Conservation (phyloP, 2,329 filamentous ascomycete species). For the Cephalotrichum gorgonifer region DNA sequence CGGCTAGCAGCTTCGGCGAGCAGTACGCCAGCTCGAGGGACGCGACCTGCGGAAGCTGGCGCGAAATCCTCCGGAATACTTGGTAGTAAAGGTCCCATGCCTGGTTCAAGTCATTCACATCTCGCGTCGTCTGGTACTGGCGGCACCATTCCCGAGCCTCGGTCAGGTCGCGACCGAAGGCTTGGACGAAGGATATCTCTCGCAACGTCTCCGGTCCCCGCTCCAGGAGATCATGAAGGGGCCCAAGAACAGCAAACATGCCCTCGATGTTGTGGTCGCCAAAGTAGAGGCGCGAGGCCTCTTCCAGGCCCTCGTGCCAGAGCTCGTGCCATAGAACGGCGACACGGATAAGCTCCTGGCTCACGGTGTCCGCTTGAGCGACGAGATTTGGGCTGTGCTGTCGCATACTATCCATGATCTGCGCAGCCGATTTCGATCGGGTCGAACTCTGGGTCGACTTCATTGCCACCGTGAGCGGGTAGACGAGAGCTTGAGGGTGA, state of each 20-base stretch:
- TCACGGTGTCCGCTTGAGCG: slow-evolving; percentile 90
- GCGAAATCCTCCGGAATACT: slow-evolving; percentile 89
- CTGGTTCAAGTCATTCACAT: slow-evolving; percentile 91
- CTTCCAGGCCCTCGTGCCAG: slow-evolving; percentile 96
- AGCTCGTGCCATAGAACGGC: slow-evolving; percentile 97
- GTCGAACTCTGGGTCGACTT: slow-evolving; percentile 78
- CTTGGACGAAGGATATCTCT: slow-evolving; percentile 95
- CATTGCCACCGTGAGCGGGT: slow-evolving; percentile 94
- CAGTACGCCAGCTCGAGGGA: slow-evolving; percentile 93
- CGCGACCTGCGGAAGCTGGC: slow-evolving; percentile 87
- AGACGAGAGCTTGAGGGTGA: slow-evolving; percentile 93
- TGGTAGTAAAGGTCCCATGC: slow-evolving; percentile 99
- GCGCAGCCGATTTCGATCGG: slow-evolving; percentile 75
- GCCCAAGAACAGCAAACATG: slow-evolving; percentile 87
- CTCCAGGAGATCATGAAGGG: slow-evolving; percentile 84
- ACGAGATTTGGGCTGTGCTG: slow-evolving; percentile 88
- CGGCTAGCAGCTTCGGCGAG: slow-evolving; percentile 82
- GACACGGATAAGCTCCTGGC: slow-evolving; percentile 91
- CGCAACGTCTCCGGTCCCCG: slow-evolving; percentile 84
- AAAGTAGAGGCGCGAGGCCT: slow-evolving; percentile 93
- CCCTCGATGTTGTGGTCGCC: slow-evolving; percentile 95
- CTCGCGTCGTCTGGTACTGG: slow-evolving; percentile 78
- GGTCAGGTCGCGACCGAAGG: slow-evolving; percentile 87
- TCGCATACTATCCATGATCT: slow-evolving; percentile 97
- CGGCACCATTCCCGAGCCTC: slow-evolving; percentile 96